Conservation (phyloP, 2,329 filamentous ascomycete genomes). For the Raffaelea deltoideospora region DNA sequence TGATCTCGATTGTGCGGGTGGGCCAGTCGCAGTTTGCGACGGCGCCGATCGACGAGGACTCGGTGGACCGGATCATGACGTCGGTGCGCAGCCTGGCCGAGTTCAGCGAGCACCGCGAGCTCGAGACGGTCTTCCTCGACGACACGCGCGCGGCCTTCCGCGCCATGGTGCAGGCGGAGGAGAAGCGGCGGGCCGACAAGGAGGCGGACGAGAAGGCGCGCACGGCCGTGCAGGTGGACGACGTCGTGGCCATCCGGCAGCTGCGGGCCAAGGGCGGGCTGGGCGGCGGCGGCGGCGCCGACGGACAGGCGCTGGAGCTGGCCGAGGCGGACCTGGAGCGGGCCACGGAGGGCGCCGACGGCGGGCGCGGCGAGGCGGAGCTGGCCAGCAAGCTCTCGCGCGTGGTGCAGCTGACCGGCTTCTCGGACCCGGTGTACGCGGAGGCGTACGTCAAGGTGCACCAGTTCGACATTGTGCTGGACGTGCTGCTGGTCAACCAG, state of each 20-base stretch:
- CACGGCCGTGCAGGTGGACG: conserved; percentile 86
- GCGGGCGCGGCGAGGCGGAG: conserved; percentile 61
- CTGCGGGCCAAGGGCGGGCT: conserved; percentile 77
- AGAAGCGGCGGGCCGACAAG: conserved; percentile 94
- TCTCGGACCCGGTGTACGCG: conserved; percentile 96
- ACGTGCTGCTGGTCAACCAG: conserved; percentile 93
- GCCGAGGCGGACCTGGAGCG: conserved; percentile 83
- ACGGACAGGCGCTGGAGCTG: too few relatives aligned
- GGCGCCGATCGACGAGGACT: conserved; percentile 92
- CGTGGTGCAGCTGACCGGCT: conserved; percentile 92
- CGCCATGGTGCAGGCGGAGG: conserved; percentile 91
- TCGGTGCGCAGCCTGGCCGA: conserved; percentile 87
- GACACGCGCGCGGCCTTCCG: conserved; percentile 93
- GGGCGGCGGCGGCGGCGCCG: conserved; percentile 61
- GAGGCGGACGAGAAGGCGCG: conserved; percentile 87
- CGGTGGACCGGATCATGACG: conserved; percentile 96
- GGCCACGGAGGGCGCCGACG: conserved; percentile 79
- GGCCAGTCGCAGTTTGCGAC: conserved; percentile 99
- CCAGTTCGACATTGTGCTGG: conserved; percentile 95
- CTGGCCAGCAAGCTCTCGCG: conserved; percentile 87
- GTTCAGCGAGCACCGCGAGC: conserved; percentile 75
- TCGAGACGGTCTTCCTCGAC: conserved; percentile 84
- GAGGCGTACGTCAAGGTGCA: conserved; percentile 98
- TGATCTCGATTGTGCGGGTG: conserved; percentile 97
- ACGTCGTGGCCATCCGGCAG: conserved; percentile 84